Base-by-base conservation (phyloP, 2,329 filamentous ascomycete genomes). In the Xylaria sp. region DNA sequence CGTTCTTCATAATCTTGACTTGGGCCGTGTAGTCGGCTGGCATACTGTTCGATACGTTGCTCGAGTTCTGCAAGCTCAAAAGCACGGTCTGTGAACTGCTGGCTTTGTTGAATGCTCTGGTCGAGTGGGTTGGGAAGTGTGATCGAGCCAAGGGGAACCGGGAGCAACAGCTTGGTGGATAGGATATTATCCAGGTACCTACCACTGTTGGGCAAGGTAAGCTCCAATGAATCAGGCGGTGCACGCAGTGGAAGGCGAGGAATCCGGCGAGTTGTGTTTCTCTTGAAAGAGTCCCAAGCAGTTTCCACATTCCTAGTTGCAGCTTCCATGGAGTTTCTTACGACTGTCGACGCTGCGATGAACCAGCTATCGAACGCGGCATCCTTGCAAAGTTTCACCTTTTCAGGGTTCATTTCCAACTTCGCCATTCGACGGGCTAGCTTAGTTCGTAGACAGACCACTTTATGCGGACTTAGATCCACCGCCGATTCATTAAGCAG, bases 401-500 rank as follows among this genome's bases (percentile, higher is more conserved):
- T 60, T 34, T 61, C 45, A 9, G 60, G 18, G 15, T 60, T 81
- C 2, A 76, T 72, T 36, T 89, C 84, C 0, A 91, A 72, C 73
- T 91, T 91, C 0, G 83, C 84, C 15, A 91, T 81, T 0, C 88
- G 84, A 25, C 86, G 82, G 68, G 83, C 84, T 0, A 90, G 76
- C 73, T 90, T 91, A 36, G 83, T 77, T 56, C 81, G 82, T 5
- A 89, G 72, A 18, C 80, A 73, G 2, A 78, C 73, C 2, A 80
- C 69, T 3, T 77, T 65, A 10, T 87, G 83, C 0, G 74, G 39
- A 68, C 64, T 28, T 80, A 73, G 1, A 48, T 60, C 20, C 65
- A 55, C 10, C 74, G 66, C 3, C 66, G 76, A 23, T 0, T 86
- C 83, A 0, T 79, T 72, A 1, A 90, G 76, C 1, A 90, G 77